Percentiles rank a stretch among this genome's conserved stretches.
Evolutionary conservation across 768 basidiomycete genomes (phyloP).

Genomic region (Leucocoprinus leucothites): DNA sequence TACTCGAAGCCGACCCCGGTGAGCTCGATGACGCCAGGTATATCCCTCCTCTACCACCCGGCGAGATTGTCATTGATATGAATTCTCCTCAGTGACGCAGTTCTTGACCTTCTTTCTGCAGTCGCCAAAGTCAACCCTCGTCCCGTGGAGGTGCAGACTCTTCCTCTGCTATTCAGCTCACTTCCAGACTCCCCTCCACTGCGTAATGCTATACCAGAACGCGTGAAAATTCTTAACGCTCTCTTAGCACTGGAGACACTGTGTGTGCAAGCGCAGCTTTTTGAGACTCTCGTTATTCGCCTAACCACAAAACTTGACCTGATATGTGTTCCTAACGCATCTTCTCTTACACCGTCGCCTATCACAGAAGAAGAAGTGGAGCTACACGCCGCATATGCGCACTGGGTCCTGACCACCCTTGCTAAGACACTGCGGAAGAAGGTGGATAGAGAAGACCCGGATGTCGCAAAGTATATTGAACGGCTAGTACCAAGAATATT

Average conservation of each 20-base stretch:
- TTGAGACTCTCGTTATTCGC: slow-evolving; percentile 78
- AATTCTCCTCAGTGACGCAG: slow-evolving; percentile 43
- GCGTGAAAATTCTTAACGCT: slow-evolving; percentile 64
- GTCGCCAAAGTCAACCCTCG: slow-evolving; percentile 59
- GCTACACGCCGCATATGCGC: slow-evolving; percentile 77
- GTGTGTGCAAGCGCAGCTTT: slow-evolving; percentile 73
- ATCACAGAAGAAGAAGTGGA: slow-evolving; percentile 41
- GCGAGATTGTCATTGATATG: not conserved
- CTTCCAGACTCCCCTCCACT: slow-evolving; percentile 69
- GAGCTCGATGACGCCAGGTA: slow-evolving; percentile 58
- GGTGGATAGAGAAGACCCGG: slow-evolving; percentile 51
- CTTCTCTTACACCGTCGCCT: slow-evolving; percentile 5
- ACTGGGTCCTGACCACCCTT: slow-evolving; percentile 75
- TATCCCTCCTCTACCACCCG: not conserved
- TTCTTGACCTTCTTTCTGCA: slow-evolving; percentile 59
- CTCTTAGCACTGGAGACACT: slow-evolving; percentile 69
- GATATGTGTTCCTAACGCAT: slow-evolving; percentile 39
- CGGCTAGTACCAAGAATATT: slow-evolving; percentile 69
- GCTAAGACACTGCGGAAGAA: slow-evolving; percentile 53
- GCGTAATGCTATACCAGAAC: slow-evolving; percentile 47
- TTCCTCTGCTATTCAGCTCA: slow-evolving; percentile 75
- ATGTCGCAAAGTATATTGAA: slow-evolving; percentile 81
- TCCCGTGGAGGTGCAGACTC: slow-evolving; percentile 68
- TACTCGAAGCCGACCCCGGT: slow-evolving; percentile 50
- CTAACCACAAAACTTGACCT: slow-evolving; percentile 75